phyloP scores from a whole-genome alignment of 176 grass and related monocot genomes.

The Musa beccarii region DNA sequence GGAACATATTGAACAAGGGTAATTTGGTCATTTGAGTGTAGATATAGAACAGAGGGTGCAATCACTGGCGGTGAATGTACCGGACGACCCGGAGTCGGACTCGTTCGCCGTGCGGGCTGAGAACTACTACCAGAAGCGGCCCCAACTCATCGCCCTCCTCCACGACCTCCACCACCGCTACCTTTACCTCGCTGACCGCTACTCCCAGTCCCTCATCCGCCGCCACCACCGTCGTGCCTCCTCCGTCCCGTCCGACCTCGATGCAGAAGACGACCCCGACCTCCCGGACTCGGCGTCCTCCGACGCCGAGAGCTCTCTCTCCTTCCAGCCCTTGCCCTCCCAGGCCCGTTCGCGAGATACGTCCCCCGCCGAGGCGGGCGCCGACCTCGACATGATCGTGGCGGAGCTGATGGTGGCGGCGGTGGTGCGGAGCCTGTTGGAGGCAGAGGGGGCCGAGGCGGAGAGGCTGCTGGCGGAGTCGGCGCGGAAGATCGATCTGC shows the following conservation, averaged over 20 bases:
- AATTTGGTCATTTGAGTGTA: slow-evolving; percentile 1
- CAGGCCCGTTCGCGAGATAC: background rate
- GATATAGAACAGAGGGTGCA: slow-evolving; percentile 78
- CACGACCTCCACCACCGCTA: slow-evolving; percentile 77
- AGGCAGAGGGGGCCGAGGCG: slow-evolving; percentile 29
- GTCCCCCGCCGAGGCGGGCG: background rate
- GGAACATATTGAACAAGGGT: background rate
- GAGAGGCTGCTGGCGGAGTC: slow-evolving; percentile 34
- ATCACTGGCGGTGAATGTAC: slow-evolving; percentile 36
- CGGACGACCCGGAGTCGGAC: slow-evolving; percentile 43
- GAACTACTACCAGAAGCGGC: slow-evolving; percentile 70
- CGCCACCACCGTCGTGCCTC: background rate
- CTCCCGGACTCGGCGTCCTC: slow-evolving; percentile 35
- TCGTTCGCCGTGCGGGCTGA: slow-evolving; percentile 71
- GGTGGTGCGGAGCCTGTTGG: slow-evolving; percentile 44
- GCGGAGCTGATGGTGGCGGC: slow-evolving; percentile 52
- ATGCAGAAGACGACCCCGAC: slow-evolving; percentile 14
- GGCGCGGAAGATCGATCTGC: slow-evolving; percentile 62
- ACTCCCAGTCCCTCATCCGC: slow-evolving; percentile 42
- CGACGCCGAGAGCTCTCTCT: slow-evolving; percentile 74
- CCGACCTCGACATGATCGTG: slow-evolving; percentile 28
- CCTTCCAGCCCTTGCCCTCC: slow-evolving; percentile 32
- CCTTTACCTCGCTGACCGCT: slow-evolving; percentile 82
- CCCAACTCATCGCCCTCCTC: slow-evolving; percentile 71
- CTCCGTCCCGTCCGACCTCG: slow-evolving; percentile 8